Evolutionary conservation across 2,329 filamentous ascomycete genomes (phyloP), one percentile per base, ranked within the genome.

Genomic region (Nothomitra cinnamomea): DNA sequence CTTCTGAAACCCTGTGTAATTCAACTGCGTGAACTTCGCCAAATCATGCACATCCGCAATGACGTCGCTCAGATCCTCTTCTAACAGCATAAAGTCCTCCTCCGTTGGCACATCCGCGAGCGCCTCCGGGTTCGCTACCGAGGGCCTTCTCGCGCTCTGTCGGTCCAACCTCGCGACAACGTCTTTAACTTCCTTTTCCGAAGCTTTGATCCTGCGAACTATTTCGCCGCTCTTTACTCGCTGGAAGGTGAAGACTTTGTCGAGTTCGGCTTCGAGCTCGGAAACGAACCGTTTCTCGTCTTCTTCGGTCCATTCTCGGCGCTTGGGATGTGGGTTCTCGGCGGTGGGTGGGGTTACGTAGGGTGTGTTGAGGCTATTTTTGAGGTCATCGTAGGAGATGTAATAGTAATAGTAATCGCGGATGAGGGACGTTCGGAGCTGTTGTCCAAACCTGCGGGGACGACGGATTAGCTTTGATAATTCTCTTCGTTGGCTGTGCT

Each of bases 1-100:
- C 75, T 98, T 98, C 73, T 95, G 94, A 67, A 98, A 98, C 3
- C 92, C 92, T 0, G 90, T 96, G 66, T 98, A 98, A 70, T 98
- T 98, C 65, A 98, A 72, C 71, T 95, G 90, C 5, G 94, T 94
- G 66, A 95, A 98, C 70, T 96, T 96, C 67, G 92, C 89, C 56
- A 98, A 76, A 63, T 98, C 92, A 69, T 98, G 90, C 21, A 98
- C 92, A 64, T 98, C 90, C 61, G 92, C 92, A 66, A 98, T 98
- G 64, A 98, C 89, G 67, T 98, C 92, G 69, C 88, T 95, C 63
- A 98, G 71, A 63, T 95, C 88, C 65, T 95, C 86, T 71, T 98
- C 92, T 32, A 96, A 77, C 61, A 94, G 72, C 72, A 94, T 79
- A 63, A 95, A 96, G 66, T 96, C 90, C 60, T 95, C 89, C 67